Percentiles rank a stretch among this genome's conserved stretches.
Evolutionary conservation across 2,329 filamentous ascomycete species (phyloP).

Genomic region (Zymoseptoria crescenta): DNA sequence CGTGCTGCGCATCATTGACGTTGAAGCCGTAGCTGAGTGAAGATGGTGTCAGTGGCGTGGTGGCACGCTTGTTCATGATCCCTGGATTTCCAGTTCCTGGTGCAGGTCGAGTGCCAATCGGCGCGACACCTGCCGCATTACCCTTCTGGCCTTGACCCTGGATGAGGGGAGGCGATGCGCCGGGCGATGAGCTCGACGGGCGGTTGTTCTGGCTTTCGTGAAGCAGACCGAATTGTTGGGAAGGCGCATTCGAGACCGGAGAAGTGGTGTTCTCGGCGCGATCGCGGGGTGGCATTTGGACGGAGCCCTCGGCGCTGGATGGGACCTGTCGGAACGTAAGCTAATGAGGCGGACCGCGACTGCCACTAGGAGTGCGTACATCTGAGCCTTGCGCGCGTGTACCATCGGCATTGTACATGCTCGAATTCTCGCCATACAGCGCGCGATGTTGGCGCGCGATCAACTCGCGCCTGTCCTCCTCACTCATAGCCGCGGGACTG

Average conservation of each 20-base stretch:
- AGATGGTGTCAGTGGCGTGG: conserved; percentile 76
- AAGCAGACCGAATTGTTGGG: conserved; percentile 37
- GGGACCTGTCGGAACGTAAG: conserved; percentile 57
- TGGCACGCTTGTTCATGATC: conserved; percentile 69
- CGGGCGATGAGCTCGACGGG: conserved; percentile 80
- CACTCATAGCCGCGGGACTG: conserved; percentile 80
- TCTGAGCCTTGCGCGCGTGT: conserved; percentile 60
- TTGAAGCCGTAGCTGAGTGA: conserved; percentile 68
- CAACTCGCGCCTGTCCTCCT: conserved; percentile 91
- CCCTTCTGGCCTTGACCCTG: conserved; percentile 54
- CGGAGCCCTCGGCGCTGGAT: conserved; percentile 46
- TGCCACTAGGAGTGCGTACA: conserved; percentile 53
- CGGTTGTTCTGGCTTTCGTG: conserved; percentile 57
- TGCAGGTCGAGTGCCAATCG: conserved; percentile 83
- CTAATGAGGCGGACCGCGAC: conserved; percentile 73
- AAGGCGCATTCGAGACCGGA: conserved; percentile 59
- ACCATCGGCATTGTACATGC: conserved; percentile 67
- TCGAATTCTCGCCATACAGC: conserved; percentile 69
- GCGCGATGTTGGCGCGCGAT: conserved; percentile 94
- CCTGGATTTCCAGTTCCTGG: conserved; percentile 51
- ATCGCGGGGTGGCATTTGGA: conserved; percentile 45
- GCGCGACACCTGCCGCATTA: conserved; percentile 63
- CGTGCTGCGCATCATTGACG: conserved; percentile 42
- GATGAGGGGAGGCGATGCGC: conserved; percentile 64
- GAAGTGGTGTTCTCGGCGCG: conserved; percentile 66